phyloP scores from a whole-genome alignment of 2,329 filamentous ascomycete genomes.

The Neofusicoccum umdonicola region DNA sequence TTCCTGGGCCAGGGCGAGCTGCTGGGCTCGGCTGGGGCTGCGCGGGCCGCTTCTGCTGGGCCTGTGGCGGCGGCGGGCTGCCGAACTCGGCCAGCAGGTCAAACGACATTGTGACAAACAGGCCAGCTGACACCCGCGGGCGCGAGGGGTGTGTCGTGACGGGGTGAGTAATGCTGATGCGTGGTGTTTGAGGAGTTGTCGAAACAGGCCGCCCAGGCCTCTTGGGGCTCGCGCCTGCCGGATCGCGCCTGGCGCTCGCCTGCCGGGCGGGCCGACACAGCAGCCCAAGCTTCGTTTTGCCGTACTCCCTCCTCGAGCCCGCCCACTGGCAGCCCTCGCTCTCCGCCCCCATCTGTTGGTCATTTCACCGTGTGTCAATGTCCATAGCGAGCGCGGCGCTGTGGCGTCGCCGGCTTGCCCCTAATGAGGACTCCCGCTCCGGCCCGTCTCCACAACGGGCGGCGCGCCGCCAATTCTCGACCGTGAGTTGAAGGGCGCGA shows the following conservation, averaged over 20 bases:
- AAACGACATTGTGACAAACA: conserved; percentile 14
- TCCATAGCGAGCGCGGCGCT: not conserved
- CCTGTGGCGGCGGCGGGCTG: not conserved
- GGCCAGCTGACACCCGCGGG: not conserved
- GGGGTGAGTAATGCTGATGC: not conserved
- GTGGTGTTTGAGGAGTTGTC: not conserved
- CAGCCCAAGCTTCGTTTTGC: not conserved
- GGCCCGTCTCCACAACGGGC: conserved; percentile 2
- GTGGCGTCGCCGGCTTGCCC: not conserved
- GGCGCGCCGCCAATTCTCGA: not conserved
- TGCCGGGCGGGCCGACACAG: conserved; percentile 4
- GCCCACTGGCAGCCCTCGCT: not conserved
- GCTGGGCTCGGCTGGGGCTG: not conserved
- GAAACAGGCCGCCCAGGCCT: not conserved
- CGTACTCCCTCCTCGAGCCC: not conserved
- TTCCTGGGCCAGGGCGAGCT: conserved; percentile 21
- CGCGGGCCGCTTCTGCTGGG: not conserved
- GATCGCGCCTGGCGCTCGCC: conserved; percentile 1
- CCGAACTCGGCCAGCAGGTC: conserved; percentile 21
- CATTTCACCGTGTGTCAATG: not conserved
- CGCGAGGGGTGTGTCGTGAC: not conserved
- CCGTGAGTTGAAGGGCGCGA: not conserved
- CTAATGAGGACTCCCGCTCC: not conserved
- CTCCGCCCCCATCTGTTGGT: conserved; percentile 6
- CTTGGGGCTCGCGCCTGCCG: not conserved